These are phyloP conservation scores for Eleusine indica DNA, from an alignment of 176 grass and related monocot species.

Conservation along the genomic window DNA sequence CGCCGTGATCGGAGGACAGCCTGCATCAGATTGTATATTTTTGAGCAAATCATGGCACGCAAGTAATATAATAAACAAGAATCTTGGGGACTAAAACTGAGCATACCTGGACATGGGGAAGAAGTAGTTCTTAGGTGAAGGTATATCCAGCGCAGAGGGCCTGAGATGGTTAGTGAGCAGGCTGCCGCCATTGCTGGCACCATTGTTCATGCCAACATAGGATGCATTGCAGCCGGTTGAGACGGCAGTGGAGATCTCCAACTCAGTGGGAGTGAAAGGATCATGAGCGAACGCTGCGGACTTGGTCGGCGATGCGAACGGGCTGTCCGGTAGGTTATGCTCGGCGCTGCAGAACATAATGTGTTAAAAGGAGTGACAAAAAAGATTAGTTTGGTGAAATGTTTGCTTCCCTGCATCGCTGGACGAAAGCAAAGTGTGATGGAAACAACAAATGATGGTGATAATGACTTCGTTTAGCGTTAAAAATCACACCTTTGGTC, in stretches of 20 bases:
- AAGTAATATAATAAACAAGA: background rate
- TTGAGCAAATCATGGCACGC: constrained; percentile 25
- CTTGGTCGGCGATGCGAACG: constrained; percentile 84
- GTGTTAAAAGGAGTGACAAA: background rate
- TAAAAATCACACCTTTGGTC: constrained; percentile 78
- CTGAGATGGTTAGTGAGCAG: constrained; percentile 45
- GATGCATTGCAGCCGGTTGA: background rate
- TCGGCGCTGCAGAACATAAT: constrained; percentile 48
- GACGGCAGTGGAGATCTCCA: background rate
- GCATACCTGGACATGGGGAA: constrained; percentile 77
- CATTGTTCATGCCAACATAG: constrained; percentile 38
- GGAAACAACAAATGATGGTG: constrained; percentile 36
- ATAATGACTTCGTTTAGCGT: constrained; percentile 38
- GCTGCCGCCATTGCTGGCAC: background rate
- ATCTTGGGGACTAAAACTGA: background rate
- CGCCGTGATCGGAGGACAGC: constrained; percentile 80
- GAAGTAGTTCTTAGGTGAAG: constrained; percentile 74
- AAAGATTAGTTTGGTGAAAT: constrained; percentile 52
- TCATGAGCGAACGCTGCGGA: constrained; percentile 27
- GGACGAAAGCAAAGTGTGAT: constrained; percentile 51
- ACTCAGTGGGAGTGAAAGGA: constrained; percentile 44
- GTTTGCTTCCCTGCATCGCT: constrained; percentile 31
- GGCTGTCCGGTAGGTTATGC: constrained; percentile 92
- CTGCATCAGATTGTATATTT: constrained; percentile 47
- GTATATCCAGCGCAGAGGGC: constrained; percentile 69